Base-by-base conservation (phyloP, 345 rosid species). In the Salix dunnii region DNA sequence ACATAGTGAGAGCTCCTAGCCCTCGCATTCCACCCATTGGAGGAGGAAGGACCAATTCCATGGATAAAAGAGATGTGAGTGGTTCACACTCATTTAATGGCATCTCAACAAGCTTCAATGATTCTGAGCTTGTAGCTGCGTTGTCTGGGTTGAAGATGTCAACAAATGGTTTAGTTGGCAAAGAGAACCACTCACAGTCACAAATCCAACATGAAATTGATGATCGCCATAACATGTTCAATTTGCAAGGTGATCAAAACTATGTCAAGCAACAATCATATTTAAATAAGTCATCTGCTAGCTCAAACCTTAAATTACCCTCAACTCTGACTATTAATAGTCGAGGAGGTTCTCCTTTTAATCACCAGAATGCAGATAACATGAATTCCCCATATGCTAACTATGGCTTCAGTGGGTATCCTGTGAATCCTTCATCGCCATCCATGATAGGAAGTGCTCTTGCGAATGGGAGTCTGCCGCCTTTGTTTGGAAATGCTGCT, bases 1-100 rank as follows among this genome's bases (percentile, higher is more conserved):
- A 86, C 76, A 76, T 83, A 12, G 89, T 87, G 42, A 86, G 90
- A 68, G 87, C 84, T 82, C 88, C 90, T 43, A 89, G 88, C 71
- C 91, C 93, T 40, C 84, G 82, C 60, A 87, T 86, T 82, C 89
- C 88, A 58, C 84, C 90, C 48, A 82, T 87, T 81, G 91, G 91
- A 72, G 87, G 78, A 40, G 91, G 89, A 30, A 86, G 90, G 80
- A 60, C 70, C 68, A 80, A 74, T 78, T 84, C 88, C 25, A 74
- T 85, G 74, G 89, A 89, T 69, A 89, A 82, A 76, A 88, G 88
- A 77, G 81, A 77, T 61, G 62, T 77, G 4, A 73, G 46, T 17
- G 72, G 85, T 74, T 77, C 83, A 60, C 81, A 76, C 81, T 74
- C 83, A 25, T 86, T 82, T 70, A 85, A 81, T 74, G 82, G 86